Evolutionary conservation across 2,329 filamentous ascomycete genomes (phyloP).

Genomic region (Aureobasidium sp.): DNA sequence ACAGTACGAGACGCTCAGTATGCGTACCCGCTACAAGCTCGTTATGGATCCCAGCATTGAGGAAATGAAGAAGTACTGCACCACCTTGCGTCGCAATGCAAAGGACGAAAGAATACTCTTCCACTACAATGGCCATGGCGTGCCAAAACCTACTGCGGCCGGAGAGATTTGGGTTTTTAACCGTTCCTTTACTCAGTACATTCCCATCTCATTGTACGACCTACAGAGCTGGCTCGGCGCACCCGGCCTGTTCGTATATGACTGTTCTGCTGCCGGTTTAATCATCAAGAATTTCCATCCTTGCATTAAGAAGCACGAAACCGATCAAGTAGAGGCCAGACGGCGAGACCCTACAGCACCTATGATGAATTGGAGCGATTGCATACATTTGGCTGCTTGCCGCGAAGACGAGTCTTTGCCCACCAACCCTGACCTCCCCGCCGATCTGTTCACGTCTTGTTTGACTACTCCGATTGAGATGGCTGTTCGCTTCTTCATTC

Average conservation of each 20-base stretch:
- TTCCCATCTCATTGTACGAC: slow-evolving; percentile 91
- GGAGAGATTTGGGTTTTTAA: slow-evolving; percentile 99
- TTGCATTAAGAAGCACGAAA: slow-evolving; percentile 90
- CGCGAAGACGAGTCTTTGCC: slow-evolving; percentile 84
- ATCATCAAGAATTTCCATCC: slow-evolving; percentile 92
- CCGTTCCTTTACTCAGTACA: slow-evolving; percentile 97
- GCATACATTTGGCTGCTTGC: slow-evolving; percentile 89
- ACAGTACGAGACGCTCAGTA: slow-evolving; percentile 91
- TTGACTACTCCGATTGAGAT: slow-evolving; percentile 96
- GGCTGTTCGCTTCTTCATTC: slow-evolving; percentile 89
- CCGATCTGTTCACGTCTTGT: slow-evolving; percentile 92
- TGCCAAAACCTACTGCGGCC: slow-evolving; percentile 88
- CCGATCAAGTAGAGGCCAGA: slow-evolving; percentile 70
- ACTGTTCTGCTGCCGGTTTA: slow-evolving; percentile 92
- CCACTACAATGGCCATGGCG: slow-evolving; percentile 97
- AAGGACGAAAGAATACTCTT: slow-evolving; percentile 96
- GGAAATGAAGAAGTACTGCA: slow-evolving; percentile 93
- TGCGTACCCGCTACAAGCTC: slow-evolving; percentile 95
- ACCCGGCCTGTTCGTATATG: slow-evolving; percentile 93
- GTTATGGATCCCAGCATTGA: slow-evolving; percentile 94
- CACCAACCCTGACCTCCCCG: slow-evolving; percentile 86
- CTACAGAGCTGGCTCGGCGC: slow-evolving; percentile 92
- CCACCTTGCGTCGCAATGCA: slow-evolving; percentile 79
- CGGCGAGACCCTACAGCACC: slow-evolving; percentile 56
- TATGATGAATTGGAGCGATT: slow-evolving; percentile 63